Percentiles rank a stretch among this genome's conserved stretches.
phyloP scores from a whole-genome alignment of 257 asterid species.

The Forsythia suspensa region DNA sequence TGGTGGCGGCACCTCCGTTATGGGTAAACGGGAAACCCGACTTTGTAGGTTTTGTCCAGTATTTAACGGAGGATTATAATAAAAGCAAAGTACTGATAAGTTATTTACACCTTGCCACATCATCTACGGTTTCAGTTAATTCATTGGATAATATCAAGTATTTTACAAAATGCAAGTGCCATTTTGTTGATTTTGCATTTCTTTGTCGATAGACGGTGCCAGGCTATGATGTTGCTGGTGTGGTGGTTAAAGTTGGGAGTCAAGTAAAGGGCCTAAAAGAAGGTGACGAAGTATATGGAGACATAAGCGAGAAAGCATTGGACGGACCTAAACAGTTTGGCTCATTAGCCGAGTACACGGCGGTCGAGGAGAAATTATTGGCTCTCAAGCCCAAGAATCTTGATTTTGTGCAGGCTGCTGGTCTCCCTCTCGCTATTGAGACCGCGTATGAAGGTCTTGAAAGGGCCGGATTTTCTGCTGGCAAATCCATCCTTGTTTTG shows the following conservation, averaged over 20 bases:
- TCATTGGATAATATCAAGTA: neutral
- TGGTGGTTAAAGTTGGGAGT: constrained; percentile 84
- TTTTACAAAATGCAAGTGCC: neutral
- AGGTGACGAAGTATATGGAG: constrained; percentile 93
- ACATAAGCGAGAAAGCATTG: constrained; percentile 73
- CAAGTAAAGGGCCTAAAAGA: constrained; percentile 71
- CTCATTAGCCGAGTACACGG: constrained; percentile 80
- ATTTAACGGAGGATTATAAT: too few species aligned
- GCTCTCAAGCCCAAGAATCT: constrained; percentile 77
- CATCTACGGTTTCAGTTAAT: neutral
- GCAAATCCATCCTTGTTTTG: constrained; percentile 84
- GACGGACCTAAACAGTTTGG: constrained; percentile 81
- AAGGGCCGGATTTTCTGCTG: constrained; percentile 64
- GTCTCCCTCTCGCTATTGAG: constrained; percentile 83
- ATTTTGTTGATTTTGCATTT: neutral
- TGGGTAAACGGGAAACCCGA: too few species aligned
- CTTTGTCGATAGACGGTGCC: constrained; percentile 62
- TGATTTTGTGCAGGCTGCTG: constrained; percentile 74
- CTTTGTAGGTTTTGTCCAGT: too few species aligned
- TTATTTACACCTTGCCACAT: too few species aligned
- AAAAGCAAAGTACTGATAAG: too few species aligned
- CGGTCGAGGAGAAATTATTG: constrained; percentile 83
- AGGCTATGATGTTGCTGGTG: constrained; percentile 94
- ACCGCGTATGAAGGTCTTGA: constrained; percentile 93
- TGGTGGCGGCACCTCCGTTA: too few species aligned